Conservation (phyloP, 768 basidiomycete genomes). For the Suillus spraguei region DNA sequence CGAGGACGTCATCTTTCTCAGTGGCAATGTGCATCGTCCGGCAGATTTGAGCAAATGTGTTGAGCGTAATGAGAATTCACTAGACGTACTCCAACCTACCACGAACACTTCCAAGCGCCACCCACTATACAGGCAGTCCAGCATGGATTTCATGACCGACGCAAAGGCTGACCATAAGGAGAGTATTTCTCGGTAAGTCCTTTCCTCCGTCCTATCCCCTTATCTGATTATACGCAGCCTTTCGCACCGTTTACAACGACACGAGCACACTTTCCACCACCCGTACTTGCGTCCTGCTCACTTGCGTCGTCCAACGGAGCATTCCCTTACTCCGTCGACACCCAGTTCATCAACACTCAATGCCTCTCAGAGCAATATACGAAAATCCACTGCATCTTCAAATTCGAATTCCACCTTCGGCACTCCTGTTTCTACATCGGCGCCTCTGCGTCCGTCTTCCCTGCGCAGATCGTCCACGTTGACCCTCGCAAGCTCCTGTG, state of each 20-base stretch:
- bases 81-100: slow-evolving; percentile 47
- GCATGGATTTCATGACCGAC: slow-evolving; percentile 81
- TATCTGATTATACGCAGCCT: slow-evolving; percentile 1
- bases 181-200: slow-evolving; percentile 63
- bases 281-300: slow-evolving; percentile 5
- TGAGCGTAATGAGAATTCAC: slow-evolving; percentile 21
- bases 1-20: slow-evolving; percentile 43
- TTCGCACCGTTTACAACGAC: slow-evolving; percentile 6
- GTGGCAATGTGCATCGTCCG: slow-evolving; percentile 9
- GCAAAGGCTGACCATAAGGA: slow-evolving; percentile 47
- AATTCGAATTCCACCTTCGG: slow-evolving; percentile 35
- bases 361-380: slow-evolving; percentile 15
- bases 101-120: slow-evolving; percentile 55
- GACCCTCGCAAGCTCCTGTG: slow-evolving; percentile 28
- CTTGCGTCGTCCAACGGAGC: slow-evolving; percentile 1
- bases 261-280: slow-evolving; percentile 9
- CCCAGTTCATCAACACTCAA: slow-evolving; percentile 8
- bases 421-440: slow-evolving; percentile 39
- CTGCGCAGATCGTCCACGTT: slow-evolving; percentile 39
- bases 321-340: background rate
- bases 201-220: slow-evolving; percentile 18
- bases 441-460: slow-evolving; percentile 46
- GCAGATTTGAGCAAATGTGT: slow-evolving; percentile 2
- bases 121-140: slow-evolving; percentile 77
- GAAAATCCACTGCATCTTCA: slow-evolving; percentile 34